Conservation (phyloP, 371 early-diverging fungal genomes). For the Coemansia sp. region DNA sequence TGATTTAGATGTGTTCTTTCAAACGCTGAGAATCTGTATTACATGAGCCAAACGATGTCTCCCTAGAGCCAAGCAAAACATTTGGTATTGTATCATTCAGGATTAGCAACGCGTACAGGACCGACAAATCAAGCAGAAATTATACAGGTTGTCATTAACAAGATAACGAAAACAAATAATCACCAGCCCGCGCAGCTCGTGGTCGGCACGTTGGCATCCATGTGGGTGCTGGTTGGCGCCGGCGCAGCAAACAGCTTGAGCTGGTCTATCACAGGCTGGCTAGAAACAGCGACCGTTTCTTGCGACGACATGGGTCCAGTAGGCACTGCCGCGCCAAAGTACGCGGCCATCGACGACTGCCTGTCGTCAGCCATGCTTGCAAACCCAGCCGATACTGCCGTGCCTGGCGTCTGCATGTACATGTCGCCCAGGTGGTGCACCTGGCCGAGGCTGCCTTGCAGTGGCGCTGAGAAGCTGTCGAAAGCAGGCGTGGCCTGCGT, state of each 20-base stretch:
- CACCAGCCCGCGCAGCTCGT: constrained; percentile 10
- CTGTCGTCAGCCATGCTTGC: neutral
- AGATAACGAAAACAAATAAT: neutral
- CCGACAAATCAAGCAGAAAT: neutral
- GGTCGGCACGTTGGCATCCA: constrained; percentile 4
- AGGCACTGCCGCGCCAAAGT: constrained; percentile 26
- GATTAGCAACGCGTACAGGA: too few relatives aligned
- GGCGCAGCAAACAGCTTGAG: neutral
- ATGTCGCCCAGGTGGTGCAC: neutral
- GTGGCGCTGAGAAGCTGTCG: constrained; percentile 17
- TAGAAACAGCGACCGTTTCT: neutral
- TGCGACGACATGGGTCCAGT: neutral
- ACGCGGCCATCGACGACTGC: constrained; percentile 30
- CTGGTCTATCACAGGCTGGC: neutral
- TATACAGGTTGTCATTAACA: neutral
- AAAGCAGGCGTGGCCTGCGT: constrained; percentile 33
- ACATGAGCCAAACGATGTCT: too few relatives aligned
- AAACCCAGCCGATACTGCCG: neutral
- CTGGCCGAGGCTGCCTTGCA: neutral
- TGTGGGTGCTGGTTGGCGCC: neutral
- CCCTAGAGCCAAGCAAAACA: too few relatives aligned
- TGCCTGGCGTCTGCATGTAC: neutral
- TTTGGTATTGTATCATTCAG: too few relatives aligned
- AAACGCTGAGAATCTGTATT: too few relatives aligned
- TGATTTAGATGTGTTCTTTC: too few relatives aligned